Evolutionary conservation across 495 filamentous ascomycete genomes (phyloP).

Genomic region (Monascus purpureus): DNA sequence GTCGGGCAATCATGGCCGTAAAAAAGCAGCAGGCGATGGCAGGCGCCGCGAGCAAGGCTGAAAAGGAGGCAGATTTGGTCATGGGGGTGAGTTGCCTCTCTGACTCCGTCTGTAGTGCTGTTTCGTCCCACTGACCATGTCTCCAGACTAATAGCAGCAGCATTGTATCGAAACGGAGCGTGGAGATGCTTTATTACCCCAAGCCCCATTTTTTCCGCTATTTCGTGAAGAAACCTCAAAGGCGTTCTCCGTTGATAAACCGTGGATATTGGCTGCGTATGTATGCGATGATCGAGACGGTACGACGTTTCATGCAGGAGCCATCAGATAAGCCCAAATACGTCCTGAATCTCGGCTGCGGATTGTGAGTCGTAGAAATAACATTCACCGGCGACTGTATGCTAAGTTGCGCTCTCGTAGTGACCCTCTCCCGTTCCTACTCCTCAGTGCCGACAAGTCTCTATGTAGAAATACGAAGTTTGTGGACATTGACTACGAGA

Average conservation of each 20-base stretch:
- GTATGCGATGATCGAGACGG: conserved; percentile 60
- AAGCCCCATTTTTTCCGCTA: conserved; percentile 72
- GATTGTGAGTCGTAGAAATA: conserved; percentile 52
- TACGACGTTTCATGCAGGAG: conserved; percentile 54
- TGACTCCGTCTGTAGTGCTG: too few species aligned
- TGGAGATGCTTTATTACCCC: conserved; percentile 68
- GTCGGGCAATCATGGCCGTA: conserved; percentile 3
- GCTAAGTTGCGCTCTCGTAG: conserved; percentile 32
- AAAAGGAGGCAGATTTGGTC: conserved; percentile 47
- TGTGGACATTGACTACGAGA: conserved; percentile 77
- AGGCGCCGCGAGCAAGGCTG: conserved; percentile 15
- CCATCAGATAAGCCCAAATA: conserved; percentile 49
- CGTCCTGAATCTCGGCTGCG: conserved; percentile 79
- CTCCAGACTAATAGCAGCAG: conserved; percentile 74
- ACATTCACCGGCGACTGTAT: conserved; percentile 4
- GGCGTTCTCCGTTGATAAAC: conserved; percentile 74
- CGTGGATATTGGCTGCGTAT: conserved; percentile 79
- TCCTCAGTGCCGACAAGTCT: conserved; percentile 46
- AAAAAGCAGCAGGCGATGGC: conserved; percentile 3
- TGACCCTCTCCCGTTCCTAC: conserved; percentile 84
- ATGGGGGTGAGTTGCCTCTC: conserved; percentile 42
- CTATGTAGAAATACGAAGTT: conserved; percentile 46
- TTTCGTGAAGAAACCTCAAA: conserved; percentile 72
- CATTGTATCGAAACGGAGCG: conserved; percentile 80
- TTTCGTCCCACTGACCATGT: not conserved